Percentiles rank a stretch among this genome's conserved stretches.
phyloP scores from a whole-genome alignment of 768 basidiomycete species.

The Auriscalpium orientale region DNA sequence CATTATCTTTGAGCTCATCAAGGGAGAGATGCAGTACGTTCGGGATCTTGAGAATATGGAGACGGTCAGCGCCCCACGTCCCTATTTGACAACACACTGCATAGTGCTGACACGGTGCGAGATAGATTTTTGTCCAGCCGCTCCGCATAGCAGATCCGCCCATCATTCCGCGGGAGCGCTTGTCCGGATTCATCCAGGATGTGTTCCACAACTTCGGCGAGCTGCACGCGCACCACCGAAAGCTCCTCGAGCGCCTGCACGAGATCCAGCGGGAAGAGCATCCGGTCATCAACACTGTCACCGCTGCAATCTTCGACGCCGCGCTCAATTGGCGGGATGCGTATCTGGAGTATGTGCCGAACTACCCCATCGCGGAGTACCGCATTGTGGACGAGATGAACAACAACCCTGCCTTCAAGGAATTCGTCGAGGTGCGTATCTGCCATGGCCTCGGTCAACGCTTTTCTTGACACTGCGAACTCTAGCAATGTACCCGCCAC shows the following conservation, averaged over 20 bases:
- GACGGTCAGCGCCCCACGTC: constrained; percentile 36
- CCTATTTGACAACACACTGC: too few species aligned
- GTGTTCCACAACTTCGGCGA: constrained; percentile 86
- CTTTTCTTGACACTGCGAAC: not conserved
- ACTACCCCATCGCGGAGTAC: constrained; percentile 87
- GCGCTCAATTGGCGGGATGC: constrained; percentile 88
- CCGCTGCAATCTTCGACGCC: constrained; percentile 79
- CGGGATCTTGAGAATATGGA: constrained; percentile 86
- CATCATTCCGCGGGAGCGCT: constrained; percentile 61
- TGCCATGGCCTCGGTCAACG: not conserved
- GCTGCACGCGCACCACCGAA: constrained; percentile 65
- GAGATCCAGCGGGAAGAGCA: constrained; percentile 86
- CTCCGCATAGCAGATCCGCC: constrained; percentile 67
- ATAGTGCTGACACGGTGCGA: too few species aligned
- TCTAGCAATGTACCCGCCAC: constrained; percentile 47
- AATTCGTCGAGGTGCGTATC: constrained; percentile 67
- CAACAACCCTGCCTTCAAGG: constrained; percentile 71
- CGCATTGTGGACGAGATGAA: constrained; percentile 84
- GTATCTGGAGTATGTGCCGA: constrained; percentile 90
- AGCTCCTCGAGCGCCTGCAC: constrained; percentile 72
- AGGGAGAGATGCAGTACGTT: constrained; percentile 93
- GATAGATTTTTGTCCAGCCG: constrained; percentile 75
- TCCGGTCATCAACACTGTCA: constrained; percentile 70
- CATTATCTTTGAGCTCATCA: constrained; percentile 90
- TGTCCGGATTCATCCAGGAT: constrained; percentile 75